phyloP scores from a whole-genome alignment of 2,329 filamentous ascomycete genomes.

The Alternaria burnsii region DNA sequence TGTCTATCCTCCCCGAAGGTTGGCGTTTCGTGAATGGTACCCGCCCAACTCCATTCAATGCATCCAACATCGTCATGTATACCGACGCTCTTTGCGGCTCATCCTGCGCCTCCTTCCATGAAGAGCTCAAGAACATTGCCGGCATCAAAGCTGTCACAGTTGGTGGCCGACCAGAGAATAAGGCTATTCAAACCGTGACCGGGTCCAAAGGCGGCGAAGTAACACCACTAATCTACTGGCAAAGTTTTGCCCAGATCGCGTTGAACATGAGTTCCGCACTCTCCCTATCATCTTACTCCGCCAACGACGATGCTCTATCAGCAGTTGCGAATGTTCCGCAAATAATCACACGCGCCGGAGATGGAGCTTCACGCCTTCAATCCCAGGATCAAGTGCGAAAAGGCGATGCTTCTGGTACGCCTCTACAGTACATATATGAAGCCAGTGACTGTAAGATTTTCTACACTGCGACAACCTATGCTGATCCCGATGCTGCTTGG shows the following conservation, averaged over 20 bases:
- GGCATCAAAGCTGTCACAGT: constrained; percentile 64
- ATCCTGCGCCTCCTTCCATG: constrained; percentile 65
- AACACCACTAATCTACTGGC: constrained; percentile 27
- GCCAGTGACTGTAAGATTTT: constrained; percentile 69
- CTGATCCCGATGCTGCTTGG: constrained; percentile 62
- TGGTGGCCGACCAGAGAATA: constrained; percentile 64
- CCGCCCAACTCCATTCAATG: constrained; percentile 45
- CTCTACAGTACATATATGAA: constrained; percentile 67
- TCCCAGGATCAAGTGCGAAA: constrained; percentile 39
- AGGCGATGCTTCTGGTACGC: constrained; percentile 47
- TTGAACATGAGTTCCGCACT: constrained; percentile 26
- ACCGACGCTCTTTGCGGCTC: constrained; percentile 67
- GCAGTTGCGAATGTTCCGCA: constrained; percentile 26
- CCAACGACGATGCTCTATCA: constrained; percentile 17
- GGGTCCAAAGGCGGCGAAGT: constrained; percentile 64
- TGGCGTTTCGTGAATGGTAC: constrained; percentile 31
- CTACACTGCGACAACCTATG: constrained; percentile 64
- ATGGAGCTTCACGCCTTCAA: constrained; percentile 24
- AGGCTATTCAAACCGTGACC: constrained; percentile 68
- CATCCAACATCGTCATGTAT: constrained; percentile 53
- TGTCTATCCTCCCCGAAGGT: constrained; percentile 23
- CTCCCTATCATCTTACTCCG: constrained; percentile 13
- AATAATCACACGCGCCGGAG: constrained; percentile 27
- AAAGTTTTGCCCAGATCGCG: constrained; percentile 22
- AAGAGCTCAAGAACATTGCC: constrained; percentile 60